phyloP scores from a whole-genome alignment of 805 yeast genomes.

The Saccharomycopsis sp. region DNA sequence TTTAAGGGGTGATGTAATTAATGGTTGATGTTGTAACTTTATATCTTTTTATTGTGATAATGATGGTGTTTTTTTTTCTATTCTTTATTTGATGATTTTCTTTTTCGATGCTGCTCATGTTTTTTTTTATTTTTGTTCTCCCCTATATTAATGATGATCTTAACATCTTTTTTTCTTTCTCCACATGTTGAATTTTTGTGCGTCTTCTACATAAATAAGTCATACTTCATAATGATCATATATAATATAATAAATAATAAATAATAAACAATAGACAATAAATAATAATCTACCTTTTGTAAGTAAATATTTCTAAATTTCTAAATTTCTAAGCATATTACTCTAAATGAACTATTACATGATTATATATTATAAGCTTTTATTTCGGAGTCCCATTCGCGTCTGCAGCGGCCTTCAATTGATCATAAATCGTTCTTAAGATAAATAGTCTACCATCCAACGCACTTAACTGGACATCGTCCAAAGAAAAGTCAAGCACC shows the following conservation, averaged over 20 bases:
- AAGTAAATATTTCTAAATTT: too few relatives aligned
- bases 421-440: slow-evolving; percentile 31
- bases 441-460: slow-evolving; percentile 41
- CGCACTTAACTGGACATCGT: slow-evolving; percentile 39
- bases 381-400: too few relatives aligned
- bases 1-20: slow-evolving; percentile 33
- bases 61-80: background rate
- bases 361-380: too few relatives aligned
- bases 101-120: background rate
- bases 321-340: too few relatives aligned
- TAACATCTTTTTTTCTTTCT: too few relatives aligned
- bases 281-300: background rate
- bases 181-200: background rate
- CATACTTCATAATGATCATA: background rate
- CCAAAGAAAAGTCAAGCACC: slow-evolving; percentile 34
- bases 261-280: background rate
- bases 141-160: background rate
- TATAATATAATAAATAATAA: too few relatives aligned
- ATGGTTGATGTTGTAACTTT: background rate
- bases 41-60: background rate
- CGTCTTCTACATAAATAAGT: background rate
- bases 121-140: too few relatives aligned
- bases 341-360: too few relatives aligned
- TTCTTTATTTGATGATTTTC: background rate
- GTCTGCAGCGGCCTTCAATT: slow-evolving; percentile 26